phyloP scores from a whole-genome alignment of 768 basidiomycete genomes.

The Trametes sanguinea region DNA sequence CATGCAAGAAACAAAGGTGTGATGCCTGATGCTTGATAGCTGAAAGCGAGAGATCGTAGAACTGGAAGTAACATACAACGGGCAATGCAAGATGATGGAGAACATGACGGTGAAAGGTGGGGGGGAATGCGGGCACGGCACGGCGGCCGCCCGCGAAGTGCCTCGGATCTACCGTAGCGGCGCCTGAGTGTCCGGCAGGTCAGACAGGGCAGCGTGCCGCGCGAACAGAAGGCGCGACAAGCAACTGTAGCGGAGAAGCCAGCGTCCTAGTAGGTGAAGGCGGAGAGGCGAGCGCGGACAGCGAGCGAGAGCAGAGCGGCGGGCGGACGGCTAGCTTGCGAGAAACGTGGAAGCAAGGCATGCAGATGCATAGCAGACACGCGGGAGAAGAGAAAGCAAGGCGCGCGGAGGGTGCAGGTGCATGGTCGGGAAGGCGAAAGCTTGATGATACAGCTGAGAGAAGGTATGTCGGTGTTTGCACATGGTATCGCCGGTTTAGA shows the following conservation, averaged over 20 bases:
- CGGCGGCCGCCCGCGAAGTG: conserved; percentile 9
- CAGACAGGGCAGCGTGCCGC: conserved; percentile 4
- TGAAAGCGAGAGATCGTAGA: too few species aligned
- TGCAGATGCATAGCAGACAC: neutral
- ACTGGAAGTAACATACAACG: too few species aligned
- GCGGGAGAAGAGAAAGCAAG: conserved; percentile 1
- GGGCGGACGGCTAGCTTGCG: neutral
- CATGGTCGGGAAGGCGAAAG: conserved; percentile 15
- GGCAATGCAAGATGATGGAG: neutral
- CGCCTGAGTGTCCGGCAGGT: conserved; percentile 23
- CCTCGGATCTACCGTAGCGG: conserved; percentile 17
- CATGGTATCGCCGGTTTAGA: conserved; percentile 20
- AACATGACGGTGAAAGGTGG: neutral
- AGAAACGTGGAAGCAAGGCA: neutral
- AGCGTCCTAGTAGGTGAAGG: neutral
- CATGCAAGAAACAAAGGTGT: neutral
- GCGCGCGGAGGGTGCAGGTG: neutral
- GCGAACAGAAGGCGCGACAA: neutral
- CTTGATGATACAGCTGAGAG: conserved; percentile 7
- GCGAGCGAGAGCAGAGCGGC: conserved; percentile 9
- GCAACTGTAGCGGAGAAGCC: neutral
- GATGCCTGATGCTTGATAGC: too few species aligned
- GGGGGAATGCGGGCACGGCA: neutral
- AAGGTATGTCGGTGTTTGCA: neutral
- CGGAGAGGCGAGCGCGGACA: neutral